phyloP scores from a whole-genome alignment of 192 early-diverging fungal genomes.

The Coemansia sp. region DNA sequence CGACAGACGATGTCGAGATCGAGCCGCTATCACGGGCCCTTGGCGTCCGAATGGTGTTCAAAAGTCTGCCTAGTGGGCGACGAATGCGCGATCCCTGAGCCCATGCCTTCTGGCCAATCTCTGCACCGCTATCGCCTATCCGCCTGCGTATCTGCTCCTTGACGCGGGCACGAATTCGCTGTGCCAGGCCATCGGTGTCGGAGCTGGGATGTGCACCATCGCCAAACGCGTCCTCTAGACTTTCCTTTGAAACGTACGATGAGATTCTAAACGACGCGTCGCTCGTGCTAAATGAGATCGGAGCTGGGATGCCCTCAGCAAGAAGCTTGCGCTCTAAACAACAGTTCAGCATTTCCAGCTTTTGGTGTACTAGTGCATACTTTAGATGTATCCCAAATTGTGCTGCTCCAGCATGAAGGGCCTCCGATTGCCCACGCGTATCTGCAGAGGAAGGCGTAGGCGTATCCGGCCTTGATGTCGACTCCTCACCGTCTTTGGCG shows the following conservation, averaged over 20 bases:
- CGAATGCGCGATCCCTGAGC: conserved; percentile 35
- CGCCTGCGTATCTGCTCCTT: conserved; percentile 31
- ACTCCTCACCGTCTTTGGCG: conserved; percentile 5
- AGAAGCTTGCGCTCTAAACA: conserved; percentile 59
- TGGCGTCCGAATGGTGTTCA: conserved; percentile 28
- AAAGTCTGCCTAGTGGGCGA: conserved; percentile 43
- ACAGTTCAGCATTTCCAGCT: conserved; percentile 80
- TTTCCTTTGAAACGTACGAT: not conserved
- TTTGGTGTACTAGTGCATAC: conserved; percentile 70
- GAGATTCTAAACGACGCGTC: not conserved
- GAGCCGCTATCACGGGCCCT: not conserved
- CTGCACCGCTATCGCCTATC: conserved; percentile 20
- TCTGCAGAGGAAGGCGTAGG: not conserved
- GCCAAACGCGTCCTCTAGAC: not conserved
- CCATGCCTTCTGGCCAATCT: conserved; percentile 22
- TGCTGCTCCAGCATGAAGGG: not conserved
- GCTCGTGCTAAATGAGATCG: not conserved
- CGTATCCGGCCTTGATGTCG: conserved; percentile 15
- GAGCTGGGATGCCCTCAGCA: conserved; percentile 7
- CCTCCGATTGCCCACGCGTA: not conserved
- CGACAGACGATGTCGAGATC: conserved; percentile 10
- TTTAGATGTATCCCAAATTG: conserved; percentile 58
- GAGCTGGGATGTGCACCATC: not conserved
- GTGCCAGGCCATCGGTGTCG: conserved; percentile 23
- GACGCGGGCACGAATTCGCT: conserved; percentile 38